Conservation (phyloP, 2,329 filamentous ascomycete genomes). For the Aaosphaeria pasadenensis region DNA sequence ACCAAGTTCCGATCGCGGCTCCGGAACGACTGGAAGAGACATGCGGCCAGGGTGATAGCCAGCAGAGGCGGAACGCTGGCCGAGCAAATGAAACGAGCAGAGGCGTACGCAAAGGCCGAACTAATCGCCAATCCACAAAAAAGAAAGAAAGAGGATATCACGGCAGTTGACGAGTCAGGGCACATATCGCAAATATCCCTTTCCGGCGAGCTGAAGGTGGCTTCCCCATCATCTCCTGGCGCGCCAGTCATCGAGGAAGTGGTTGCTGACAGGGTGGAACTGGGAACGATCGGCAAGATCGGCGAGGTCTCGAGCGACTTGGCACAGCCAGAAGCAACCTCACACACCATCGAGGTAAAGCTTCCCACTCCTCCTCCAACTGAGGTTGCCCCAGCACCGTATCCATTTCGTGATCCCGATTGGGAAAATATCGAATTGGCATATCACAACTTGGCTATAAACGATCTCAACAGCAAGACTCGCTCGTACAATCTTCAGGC, state of each 20-base stretch:
- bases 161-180: conserved; percentile 43
- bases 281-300: conserved; percentile 8
- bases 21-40: conserved; percentile 78
- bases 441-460: conserved; percentile 74
- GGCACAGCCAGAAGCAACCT: conserved; percentile 1
- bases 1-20: conserved; percentile 71
- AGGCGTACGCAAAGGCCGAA: conserved; percentile 75
- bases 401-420: conserved; percentile 71
- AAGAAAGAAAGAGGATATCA: conserved; percentile 44
- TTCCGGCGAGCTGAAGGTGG: conserved; percentile 41
- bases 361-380: conserved; percentile 23
- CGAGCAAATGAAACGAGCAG: conserved; percentile 68
- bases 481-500: conserved; percentile 95
- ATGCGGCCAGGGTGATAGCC: conserved; percentile 75
- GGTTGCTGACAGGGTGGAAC: conserved; percentile 15
- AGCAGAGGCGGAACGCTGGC: conserved; percentile 72
- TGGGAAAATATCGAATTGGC: conserved; percentile 72
- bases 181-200: conserved; percentile 48
- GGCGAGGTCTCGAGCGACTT: background rate
- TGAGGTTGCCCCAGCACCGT: conserved; percentile 32
- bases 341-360: conserved; percentile 6
- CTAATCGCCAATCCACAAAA: conserved; percentile 57
- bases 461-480: conserved; percentile 74
- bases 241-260: conserved; percentile 22
- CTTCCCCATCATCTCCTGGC: conserved; percentile 5